Evolutionary conservation across 2,329 filamentous ascomycete genomes (phyloP), one percentile per base, ranked within the genome.

Genomic region (Colletotrichum noveboracense): DNA sequence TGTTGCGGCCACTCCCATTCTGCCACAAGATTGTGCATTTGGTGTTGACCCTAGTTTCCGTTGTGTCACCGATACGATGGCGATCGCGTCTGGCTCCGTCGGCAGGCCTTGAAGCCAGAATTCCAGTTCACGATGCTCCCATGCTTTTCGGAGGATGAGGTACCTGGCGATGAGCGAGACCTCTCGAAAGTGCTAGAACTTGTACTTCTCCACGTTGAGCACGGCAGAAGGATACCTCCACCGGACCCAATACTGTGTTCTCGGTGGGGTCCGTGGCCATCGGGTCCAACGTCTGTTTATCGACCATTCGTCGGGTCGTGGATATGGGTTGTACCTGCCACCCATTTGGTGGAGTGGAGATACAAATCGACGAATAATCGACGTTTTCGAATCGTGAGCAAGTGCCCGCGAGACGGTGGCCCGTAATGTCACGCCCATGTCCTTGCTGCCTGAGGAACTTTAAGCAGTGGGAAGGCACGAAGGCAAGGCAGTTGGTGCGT

Each of bases 311-410:
- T 28, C 24, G 38, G 62, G 9, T 16, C 5, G 36, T 66, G 58
- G 58, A 30, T 52, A 66, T 7, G 16, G 16, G 18, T 5, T 24
- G 73, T 48, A 58, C 55, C 43, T 58, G 21, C 38, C 55, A 12
- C n/a, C 26, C 26, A 28, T 55, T 30, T 43, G 26, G 18, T 21
- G 4, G 28, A 73, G 70, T 75, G 69, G 64, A 64, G 64, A 30
- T 34, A 48, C 56, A 48, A 58, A 72, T 75, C 73, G 64, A 64
- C 70, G 73, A 75, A 68, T 72, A 62, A 73, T 75, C 73, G 70
- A 62, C 16, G 28, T 30, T 48, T n/a, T 52, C 10, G 43, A 52
- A 21, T 52, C 43, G 43, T 52, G n/a, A 52, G n/a, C 12, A n/a
- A 52, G 43, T 52, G n/a, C 43, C 43, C 43, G 43, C 43, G 43